A percentile compares a stretch with the other conserved stretches of the same genome.
Conservation (phyloP, 345 rosid species). For the Gossypium arboreum region DNA sequence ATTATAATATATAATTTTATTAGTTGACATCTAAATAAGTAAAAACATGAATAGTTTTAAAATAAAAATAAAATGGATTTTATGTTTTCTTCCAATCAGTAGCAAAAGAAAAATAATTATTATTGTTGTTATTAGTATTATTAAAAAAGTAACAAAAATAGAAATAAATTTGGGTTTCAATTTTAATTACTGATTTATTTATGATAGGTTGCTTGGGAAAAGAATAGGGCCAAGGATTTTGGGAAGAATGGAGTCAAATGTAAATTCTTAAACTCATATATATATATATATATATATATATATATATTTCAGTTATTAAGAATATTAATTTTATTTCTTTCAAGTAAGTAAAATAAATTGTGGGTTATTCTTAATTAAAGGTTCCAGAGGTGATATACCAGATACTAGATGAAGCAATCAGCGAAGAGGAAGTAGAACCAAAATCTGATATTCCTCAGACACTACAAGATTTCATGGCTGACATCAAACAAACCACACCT, state of each 20-base stretch:
- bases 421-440: conserved; percentile 62
- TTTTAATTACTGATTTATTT: conserved; percentile 1
- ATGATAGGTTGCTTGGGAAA: conserved; percentile 83
- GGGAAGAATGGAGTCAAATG: conserved; percentile 62
- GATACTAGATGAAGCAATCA: conserved; percentile 56
- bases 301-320: not conserved
- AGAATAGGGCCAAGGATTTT: conserved; percentile 68
- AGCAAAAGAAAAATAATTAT: too few species aligned
- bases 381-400: conserved; percentile 84
- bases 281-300: too few species aligned
- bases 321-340: too few species aligned
- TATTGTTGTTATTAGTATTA: too few species aligned
- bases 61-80: too few species aligned
- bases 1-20: too few species aligned
- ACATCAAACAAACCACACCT: conserved; percentile 47
- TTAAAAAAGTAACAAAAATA: too few species aligned
- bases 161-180: too few species aligned
- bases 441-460: conserved; percentile 76
- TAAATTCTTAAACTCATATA: conserved; percentile 32
- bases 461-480: conserved; percentile 67
- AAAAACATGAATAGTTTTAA: too few species aligned
- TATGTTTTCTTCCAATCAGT: too few species aligned
- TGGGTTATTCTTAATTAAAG: conserved; percentile 29
- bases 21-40: too few species aligned
- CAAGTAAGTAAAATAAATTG: conserved; percentile 1